phyloP scores from a whole-genome alignment of 2,329 filamentous ascomycete genomes.

The Fusarium poae region DNA sequence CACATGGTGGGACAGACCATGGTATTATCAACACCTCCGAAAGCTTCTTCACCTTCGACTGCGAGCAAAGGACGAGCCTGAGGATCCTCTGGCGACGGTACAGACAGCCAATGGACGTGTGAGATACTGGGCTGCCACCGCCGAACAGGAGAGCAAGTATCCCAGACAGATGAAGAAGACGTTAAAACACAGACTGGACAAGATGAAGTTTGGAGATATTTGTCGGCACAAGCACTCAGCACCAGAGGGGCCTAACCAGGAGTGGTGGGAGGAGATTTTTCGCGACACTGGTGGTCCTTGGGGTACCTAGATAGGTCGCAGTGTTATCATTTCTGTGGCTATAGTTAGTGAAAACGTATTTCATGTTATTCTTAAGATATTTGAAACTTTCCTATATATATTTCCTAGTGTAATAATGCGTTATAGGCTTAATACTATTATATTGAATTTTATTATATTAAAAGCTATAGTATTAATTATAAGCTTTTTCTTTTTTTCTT shows the following conservation, averaged over 20 bases:
- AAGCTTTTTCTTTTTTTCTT: too few species aligned
- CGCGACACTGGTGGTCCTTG: constrained; percentile 2
- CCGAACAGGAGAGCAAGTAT: background rate
- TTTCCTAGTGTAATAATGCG: rapidly evolving
- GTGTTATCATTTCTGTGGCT: background rate
- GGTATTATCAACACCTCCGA: constrained; percentile 12
- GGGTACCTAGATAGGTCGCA: background rate
- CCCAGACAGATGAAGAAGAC: constrained; percentile 2
- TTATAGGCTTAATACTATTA: too few species aligned
- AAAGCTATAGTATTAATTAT: too few species aligned
- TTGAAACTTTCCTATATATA: background rate
- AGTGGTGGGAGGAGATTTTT: constrained; percentile 18
- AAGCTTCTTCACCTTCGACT: background rate
- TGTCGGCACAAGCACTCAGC: background rate
- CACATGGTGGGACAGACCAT: constrained; percentile 20
- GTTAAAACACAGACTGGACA: background rate
- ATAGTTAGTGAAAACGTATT: too few species aligned
- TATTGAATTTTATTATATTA: too few species aligned
- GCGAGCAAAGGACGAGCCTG: background rate
- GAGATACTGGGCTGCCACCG: constrained; percentile 17
- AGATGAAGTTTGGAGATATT: background rate
- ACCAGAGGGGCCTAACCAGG: background rate
- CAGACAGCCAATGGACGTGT: background rate
- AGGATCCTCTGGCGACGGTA: constrained; percentile 6
- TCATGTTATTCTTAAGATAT: background rate